These are phyloP conservation scores for Clonostachys rhizophaga DNA, from an alignment of 2,329 filamentous ascomycete genomes.

Conservation along the genomic window DNA sequence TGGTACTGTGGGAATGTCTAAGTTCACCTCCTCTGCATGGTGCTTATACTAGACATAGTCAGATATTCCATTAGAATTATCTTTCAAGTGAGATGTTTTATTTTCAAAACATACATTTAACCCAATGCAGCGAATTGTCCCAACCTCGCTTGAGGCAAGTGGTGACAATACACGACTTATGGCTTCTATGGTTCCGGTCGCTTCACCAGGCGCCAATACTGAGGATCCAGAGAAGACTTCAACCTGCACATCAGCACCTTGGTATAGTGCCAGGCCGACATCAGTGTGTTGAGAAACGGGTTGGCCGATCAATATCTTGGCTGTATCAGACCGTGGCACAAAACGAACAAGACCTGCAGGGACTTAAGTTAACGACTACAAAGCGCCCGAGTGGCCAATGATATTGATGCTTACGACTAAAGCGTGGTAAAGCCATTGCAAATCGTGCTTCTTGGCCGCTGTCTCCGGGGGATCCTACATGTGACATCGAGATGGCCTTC, in stretches of 20 bases:
- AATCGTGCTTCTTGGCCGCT: no score
- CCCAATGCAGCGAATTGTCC: slow-evolving; percentile 54
- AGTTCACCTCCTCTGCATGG: slow-evolving; percentile 40
- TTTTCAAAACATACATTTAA: slow-evolving; percentile 36
- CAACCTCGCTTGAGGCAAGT: slow-evolving; percentile 29
- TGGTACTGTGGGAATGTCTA: slow-evolving; percentile 47
- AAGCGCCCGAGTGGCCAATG: background rate
- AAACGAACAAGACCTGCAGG: slow-evolving; percentile 53
- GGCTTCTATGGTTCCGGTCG: slow-evolving; percentile 38
- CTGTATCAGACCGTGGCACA: slow-evolving; percentile 41
- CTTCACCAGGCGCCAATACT: slow-evolving; percentile 46
- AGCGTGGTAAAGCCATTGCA: background rate
- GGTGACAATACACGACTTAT: slow-evolving; percentile 43
- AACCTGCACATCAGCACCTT: slow-evolving; percentile 51
- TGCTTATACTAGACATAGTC: slow-evolving; percentile 19
- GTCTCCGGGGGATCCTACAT: no score
- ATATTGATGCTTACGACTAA: background rate
- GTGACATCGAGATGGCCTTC: no score
- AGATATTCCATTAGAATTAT: background rate
- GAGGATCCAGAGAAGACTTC: slow-evolving; percentile 54
- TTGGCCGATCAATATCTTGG: slow-evolving; percentile 49
- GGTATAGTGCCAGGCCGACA: slow-evolving; percentile 50
- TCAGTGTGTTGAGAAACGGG: slow-evolving; percentile 47
- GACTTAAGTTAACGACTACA: background rate
- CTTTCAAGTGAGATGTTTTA: slow-evolving; percentile 11